Evolutionary conservation across 2,329 filamentous ascomycete genomes (phyloP).

Genomic region (Diaporthe batatas): DNA sequence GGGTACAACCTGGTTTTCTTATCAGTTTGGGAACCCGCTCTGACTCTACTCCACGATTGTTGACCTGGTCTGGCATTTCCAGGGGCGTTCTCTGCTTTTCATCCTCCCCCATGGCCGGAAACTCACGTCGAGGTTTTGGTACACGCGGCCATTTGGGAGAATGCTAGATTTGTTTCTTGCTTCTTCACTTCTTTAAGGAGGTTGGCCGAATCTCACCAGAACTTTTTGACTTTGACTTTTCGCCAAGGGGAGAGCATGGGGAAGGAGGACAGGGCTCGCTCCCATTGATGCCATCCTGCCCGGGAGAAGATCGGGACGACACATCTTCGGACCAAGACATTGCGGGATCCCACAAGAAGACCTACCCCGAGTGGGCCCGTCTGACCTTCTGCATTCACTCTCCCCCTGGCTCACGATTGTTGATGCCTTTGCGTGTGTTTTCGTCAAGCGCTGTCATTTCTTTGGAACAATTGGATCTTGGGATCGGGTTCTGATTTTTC

Average conservation of each 20-base stretch:
- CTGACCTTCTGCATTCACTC: slow-evolving; percentile 25
- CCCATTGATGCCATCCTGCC: slow-evolving; percentile 36
- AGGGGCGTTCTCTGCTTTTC: slow-evolving; percentile 41
- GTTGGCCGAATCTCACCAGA: slow-evolving; percentile 38
- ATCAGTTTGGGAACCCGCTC: slow-evolving; percentile 41
- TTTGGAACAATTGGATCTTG: slow-evolving; percentile 31
- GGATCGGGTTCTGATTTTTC: slow-evolving; percentile 30
- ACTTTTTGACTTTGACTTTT: slow-evolving; percentile 33
- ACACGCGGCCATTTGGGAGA: slow-evolving; percentile 42
- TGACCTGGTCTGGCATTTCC: slow-evolving; percentile 33
- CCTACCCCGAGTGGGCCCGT: slow-evolving; percentile 25
- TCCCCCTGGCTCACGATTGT: slow-evolving; percentile 12
- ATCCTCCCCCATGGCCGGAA: slow-evolving; percentile 38
- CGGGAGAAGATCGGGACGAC: slow-evolving; percentile 36
- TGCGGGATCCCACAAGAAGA: slow-evolving; percentile 33
- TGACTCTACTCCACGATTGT: slow-evolving; percentile 41
- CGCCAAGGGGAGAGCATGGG: slow-evolving; percentile 19
- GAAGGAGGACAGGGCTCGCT: slow-evolving; percentile 34
- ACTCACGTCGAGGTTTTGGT: slow-evolving; percentile 41
- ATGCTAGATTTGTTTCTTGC: slow-evolving; percentile 39
- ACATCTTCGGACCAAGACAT: slow-evolving; percentile 32
- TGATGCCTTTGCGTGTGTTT: slow-evolving; percentile 30
- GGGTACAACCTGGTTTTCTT: slow-evolving; percentile 26
- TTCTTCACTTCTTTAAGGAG: slow-evolving; percentile 43
- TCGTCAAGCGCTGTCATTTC: slow-evolving; percentile 28